Base-by-base conservation (phyloP, 208 protist species). In the Herpetomonas tarakana region DNA sequence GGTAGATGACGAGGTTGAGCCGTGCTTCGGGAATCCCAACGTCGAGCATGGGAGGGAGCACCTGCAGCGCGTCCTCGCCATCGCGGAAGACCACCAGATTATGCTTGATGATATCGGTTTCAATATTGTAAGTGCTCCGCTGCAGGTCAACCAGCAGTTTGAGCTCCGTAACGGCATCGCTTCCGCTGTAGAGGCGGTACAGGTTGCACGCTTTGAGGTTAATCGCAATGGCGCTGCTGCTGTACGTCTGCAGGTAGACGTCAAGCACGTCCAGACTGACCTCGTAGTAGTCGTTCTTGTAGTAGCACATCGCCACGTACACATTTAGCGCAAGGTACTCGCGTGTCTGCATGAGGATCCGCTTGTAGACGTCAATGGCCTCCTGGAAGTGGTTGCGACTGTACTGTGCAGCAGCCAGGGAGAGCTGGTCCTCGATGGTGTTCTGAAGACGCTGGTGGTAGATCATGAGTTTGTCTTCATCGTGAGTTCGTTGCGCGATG, bases 231-330 rank as follows among this genome's bases (percentile, higher is more conserved):
- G 90, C 91, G 54, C 91, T 97, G 69, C 96, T 93, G 44, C 78
- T 92, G 70, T 96, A 83, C 22, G 81, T 74, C 62, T 97, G 85
- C 26, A 98, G 70, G 59, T 97, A 98, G 46, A 77, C 76, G 58
- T 93, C 92, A 22, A 97, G 67, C 22, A 97, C 85, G 31, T 97
- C 93, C 14, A 96, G 71, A 44, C 91, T 96, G 52, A 97, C 87
- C 65, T 97, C 93, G 76, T 98, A 99, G 69, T 98, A 98, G 71
- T 99, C 97, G 39, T 98, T 88, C 74, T 99, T 99, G 78, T 98
- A 99, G 80, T 99, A 99, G 78, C 97, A 99, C 72, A 98, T 88
- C 3, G 97, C 96, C 22, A 99, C 78, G 70, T 98, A 99, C 14
- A 99, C 93, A 64, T 98, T 95, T 1, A 99, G 80, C 0, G 96